Base-by-base conservation (phyloP, 2,329 filamentous ascomycete genomes). In the Didymella pinodella region DNA sequence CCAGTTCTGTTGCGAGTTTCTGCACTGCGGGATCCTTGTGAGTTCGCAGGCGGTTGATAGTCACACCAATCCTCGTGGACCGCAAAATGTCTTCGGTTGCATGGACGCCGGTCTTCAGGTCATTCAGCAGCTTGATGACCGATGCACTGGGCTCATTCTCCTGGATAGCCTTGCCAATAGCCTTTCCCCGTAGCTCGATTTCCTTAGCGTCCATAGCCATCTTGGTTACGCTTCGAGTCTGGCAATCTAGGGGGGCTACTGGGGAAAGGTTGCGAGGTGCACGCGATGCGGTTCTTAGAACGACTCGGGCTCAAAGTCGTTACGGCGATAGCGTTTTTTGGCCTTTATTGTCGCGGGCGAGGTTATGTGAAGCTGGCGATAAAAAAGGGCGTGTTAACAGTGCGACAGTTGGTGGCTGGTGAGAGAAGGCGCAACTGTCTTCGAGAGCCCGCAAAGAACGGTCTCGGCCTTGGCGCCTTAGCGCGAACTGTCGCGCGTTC, bases 81-180 rank as follows among this genome's bases (percentile, higher is more conserved):
- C 94, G 88, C 65, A 99, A 83, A 68, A 97, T 86, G 68, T 97
- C 92, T 79, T 99, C 95, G 2, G 91, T 95, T 10, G 93, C 91
- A 46, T 86, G 85, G 34, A 94, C 88, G 62, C 91, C 90, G 71
- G 89, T 88, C 80, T 94, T 91, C 38, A 98, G 83, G 49, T 89
- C 86, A 70, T 90, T 88, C 52, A 99, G 82, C 62, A 98, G 84
- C 51, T 85, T 83, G 54, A 96, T 82, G 49, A 96, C 85, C 61
- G 86, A 90, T 40, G 88, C 79, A 26, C 91, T 74, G 4, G 93
- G 87, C 71, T 96, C 91, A 72, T 91, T 91, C 56, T 88, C 87
- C 46, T 84, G 82, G 43, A 91, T 84, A 25, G 92, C 91, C 81
- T 96, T 97, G 69, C 85, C 86, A 72, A 98, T 85, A 73, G 89